Percentiles rank a stretch among this genome's conserved stretches.
Conservation (phyloP, 345 rosid species). For the Draba incana region DNA sequence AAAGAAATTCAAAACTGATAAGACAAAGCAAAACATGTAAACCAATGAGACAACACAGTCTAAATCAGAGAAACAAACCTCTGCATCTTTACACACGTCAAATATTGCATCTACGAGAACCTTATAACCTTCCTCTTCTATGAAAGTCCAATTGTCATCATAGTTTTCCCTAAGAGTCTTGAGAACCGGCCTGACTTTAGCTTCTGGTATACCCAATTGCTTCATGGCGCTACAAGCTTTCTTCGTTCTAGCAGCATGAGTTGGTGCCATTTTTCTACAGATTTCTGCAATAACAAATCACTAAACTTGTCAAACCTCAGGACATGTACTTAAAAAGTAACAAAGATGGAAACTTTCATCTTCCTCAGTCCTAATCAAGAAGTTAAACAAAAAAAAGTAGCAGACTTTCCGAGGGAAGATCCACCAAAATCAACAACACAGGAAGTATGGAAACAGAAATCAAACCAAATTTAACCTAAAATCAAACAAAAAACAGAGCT, state of each 20-base stretch:
- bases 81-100: constrained; percentile 50
- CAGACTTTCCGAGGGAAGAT: too few species aligned
- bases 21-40: not conserved
- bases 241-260: constrained; percentile 42
- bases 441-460: too few species aligned
- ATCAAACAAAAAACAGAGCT: too few species aligned
- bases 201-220: constrained; percentile 54
- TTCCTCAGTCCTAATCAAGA: not conserved
- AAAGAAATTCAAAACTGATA: not conserved
- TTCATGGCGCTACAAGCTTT: constrained; percentile 70
- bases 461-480: too few species aligned
- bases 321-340: not conserved
- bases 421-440: too few species aligned
- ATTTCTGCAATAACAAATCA: constrained; percentile 17
- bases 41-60: not conserved
- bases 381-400: too few species aligned
- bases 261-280: constrained; percentile 52
- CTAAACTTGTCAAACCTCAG: not conserved
- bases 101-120: constrained; percentile 72
- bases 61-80: constrained; percentile 46
- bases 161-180: constrained; percentile 59
- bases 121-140: constrained; percentile 60
- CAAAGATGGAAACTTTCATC: not conserved
- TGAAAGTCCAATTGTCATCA: constrained; percentile 71
- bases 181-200: constrained; percentile 60